Evolutionary conservation across 306 rosid species (phyloP).

Genomic region (Inga leiocalycina): DNA sequence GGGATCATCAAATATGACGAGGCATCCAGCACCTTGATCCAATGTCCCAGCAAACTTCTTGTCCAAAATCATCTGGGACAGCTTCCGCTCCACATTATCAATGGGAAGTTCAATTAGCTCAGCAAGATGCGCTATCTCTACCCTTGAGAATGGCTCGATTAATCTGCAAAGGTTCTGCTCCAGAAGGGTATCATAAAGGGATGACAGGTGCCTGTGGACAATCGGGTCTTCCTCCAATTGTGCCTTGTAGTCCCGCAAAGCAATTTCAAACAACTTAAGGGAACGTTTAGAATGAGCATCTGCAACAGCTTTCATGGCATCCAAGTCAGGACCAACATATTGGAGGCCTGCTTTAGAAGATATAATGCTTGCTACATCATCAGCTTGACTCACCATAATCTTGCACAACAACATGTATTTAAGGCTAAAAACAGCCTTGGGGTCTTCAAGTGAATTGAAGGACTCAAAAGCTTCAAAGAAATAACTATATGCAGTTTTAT

Average conservation of each 20-base stretch:
- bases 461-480: constrained; percentile 97
- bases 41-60: constrained; percentile 80
- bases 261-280: constrained; percentile 78
- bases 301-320: constrained; percentile 97
- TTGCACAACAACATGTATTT: constrained; percentile 91
- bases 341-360: constrained; percentile 92
- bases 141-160: constrained; percentile 96
- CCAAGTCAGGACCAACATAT: constrained; percentile 88
- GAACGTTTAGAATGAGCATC: constrained; percentile 96
- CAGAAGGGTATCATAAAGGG: constrained; percentile 81
- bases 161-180: constrained; percentile 96
- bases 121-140: constrained; percentile 88
- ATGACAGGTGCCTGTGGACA: constrained; percentile 89
- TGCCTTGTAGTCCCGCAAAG: constrained; percentile 77
- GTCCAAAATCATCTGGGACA: constrained; percentile 68
- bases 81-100: constrained; percentile 60
- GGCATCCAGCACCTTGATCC: constrained; percentile 92
- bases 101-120: constrained; percentile 85
- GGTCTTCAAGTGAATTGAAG: constrained; percentile 89
- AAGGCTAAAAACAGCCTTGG: constrained; percentile 91
- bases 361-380: constrained; percentile 84
- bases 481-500: constrained; percentile 89
- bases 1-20: constrained; percentile 61
- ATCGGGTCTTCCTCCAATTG: constrained; percentile 96
- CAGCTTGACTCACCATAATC: constrained; percentile 95